phyloP scores from a whole-genome alignment of 176 grass and related monocot species.

The Aegilops speltoides region DNA sequence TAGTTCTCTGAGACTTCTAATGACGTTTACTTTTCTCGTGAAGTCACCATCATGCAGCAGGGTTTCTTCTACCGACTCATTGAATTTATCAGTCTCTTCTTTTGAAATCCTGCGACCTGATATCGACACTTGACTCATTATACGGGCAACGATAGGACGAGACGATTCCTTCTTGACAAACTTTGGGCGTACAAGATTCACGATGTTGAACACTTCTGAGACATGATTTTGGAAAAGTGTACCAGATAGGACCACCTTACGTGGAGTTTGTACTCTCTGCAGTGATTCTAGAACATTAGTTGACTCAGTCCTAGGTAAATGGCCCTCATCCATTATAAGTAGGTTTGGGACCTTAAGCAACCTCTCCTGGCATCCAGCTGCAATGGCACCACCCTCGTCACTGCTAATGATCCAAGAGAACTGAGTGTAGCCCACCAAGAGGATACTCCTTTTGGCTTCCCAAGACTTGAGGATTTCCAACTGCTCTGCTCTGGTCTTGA shows the following conservation, averaged over 20 bases:
- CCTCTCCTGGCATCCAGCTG: conserved; percentile 73
- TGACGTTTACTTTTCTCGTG: conserved; percentile 71
- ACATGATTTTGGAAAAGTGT: conserved; percentile 98
- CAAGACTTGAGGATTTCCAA: conserved; percentile 69
- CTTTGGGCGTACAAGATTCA: conserved; percentile 92
- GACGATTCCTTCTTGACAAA: conserved; percentile 78
- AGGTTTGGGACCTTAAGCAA: conserved; percentile 80
- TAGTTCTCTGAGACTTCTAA: conserved; percentile 73
- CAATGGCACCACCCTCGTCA: conserved; percentile 30
- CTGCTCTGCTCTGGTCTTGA: conserved; percentile 80
- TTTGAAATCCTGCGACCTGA: conserved; percentile 47
- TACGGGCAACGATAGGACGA: conserved; percentile 56
- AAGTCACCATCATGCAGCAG: conserved; percentile 63
- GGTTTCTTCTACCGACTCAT: conserved; percentile 64
- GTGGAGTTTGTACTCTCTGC: conserved; percentile 76
- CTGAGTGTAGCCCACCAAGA: conserved; percentile 83
- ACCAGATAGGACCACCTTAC: conserved; percentile 96
- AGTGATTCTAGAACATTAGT: conserved; percentile 79
- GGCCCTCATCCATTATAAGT: conserved; percentile 94
- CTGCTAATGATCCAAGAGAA: conserved; percentile 68
- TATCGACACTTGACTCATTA: conserved; percentile 80
- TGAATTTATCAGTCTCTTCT: conserved; percentile 50
- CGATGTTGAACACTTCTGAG: conserved; percentile 79
- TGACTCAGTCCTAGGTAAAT: conserved; percentile 87
- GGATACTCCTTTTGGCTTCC: conserved; percentile 74